phyloP scores from a whole-genome alignment of 2,329 filamentous ascomycete genomes.

The Aspergillus ibericus region DNA sequence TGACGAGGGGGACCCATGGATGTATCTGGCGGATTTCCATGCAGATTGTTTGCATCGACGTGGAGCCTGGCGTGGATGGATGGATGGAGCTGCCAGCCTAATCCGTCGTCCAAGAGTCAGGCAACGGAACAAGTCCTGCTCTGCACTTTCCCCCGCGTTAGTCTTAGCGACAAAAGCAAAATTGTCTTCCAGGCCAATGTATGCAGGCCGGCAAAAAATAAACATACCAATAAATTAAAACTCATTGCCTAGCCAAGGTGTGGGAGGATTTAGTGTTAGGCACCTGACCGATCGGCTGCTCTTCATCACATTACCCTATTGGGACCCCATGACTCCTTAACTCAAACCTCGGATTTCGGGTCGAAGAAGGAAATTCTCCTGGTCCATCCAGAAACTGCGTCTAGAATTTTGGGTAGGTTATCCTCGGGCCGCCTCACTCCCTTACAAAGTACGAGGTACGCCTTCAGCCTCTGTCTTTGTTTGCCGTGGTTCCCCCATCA shows the following conservation, averaged over 20 bases:
- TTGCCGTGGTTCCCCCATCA: neutral
- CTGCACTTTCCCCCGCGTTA: neutral
- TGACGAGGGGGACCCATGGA: neutral
- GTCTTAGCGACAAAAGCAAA: neutral
- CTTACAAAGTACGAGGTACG: neutral
- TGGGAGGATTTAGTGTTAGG: neutral
- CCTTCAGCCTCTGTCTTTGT: neutral
- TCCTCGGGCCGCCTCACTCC: neutral
- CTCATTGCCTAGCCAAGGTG: conserved; percentile 1
- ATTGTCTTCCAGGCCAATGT: neutral
- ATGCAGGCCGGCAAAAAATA: neutral
- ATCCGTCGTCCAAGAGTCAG: neutral
- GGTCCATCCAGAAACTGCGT: neutral
- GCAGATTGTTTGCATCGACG: neutral
- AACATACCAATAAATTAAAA: neutral
- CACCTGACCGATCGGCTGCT: conserved; percentile 7
- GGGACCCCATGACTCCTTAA: conserved; percentile 2
- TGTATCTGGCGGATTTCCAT: neutral
- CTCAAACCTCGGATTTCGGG: neutral
- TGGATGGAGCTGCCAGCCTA: neutral
- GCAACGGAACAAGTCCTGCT: too few relatives aligned
- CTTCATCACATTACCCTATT: conserved; percentile 3
- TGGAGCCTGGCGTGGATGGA: neutral
- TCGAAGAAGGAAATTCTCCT: neutral
- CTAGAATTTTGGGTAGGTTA: neutral